Conservation (phyloP, 768 basidiomycete species). For the Flagelloscypha sp. region DNA sequence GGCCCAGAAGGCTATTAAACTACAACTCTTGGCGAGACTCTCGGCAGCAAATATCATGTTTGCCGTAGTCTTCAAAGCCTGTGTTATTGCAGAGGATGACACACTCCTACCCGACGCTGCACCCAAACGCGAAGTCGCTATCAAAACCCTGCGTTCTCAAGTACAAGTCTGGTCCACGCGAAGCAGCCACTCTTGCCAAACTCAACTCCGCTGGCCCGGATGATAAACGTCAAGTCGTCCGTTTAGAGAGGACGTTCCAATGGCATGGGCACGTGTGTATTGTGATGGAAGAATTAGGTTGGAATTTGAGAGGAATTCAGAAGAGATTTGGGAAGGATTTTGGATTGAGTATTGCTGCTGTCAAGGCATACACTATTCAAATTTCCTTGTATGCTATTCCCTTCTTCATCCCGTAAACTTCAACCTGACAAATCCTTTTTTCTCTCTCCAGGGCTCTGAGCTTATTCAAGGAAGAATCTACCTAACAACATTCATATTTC, state of each 20-base stretch:
- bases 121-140: slow-evolving; percentile 76
- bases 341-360: slow-evolving; percentile 85
- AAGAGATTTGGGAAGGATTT: slow-evolving; percentile 98
- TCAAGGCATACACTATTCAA: slow-evolving; percentile 98
- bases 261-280: slow-evolving; percentile 95
- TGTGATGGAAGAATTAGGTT: slow-evolving; percentile 94
- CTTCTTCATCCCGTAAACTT: too few species aligned
- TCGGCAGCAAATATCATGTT: slow-evolving; percentile 99
- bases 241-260: slow-evolving; percentile 92
- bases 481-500: too few species aligned
- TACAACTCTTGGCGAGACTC: slow-evolving; percentile 87
- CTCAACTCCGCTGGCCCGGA: slow-evolving; percentile 86
- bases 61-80: slow-evolving; percentile 88
- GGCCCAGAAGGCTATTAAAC: slow-evolving; percentile 95
- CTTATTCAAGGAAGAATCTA: slow-evolving; percentile 77
- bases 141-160: slow-evolving; percentile 93
- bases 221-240: slow-evolving; percentile 92
- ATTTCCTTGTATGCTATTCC: too few species aligned
- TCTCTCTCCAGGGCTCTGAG: too few species aligned
- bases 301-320: slow-evolving; percentile 93
- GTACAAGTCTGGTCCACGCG: slow-evolving; percentile 91
- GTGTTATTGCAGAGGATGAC: slow-evolving; percentile 68
- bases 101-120: slow-evolving; percentile 33
- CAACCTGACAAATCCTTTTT: too few species aligned
- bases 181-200: slow-evolving; percentile 82